phyloP scores from a whole-genome alignment of 495 filamentous ascomycete genomes.

The Alectoria sarmentosa region DNA sequence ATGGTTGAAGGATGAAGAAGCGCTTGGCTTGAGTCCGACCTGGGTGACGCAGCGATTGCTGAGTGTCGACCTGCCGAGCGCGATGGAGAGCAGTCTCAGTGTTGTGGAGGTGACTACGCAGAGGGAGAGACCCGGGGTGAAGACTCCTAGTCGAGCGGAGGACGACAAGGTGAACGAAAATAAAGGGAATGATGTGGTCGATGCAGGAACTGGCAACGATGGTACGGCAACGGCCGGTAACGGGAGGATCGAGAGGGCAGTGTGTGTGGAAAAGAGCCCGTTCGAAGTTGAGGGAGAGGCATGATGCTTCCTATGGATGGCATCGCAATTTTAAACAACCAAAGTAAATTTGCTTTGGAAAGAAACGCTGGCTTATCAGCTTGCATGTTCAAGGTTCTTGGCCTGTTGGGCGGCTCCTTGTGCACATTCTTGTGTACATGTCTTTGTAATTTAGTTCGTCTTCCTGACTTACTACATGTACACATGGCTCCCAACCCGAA shows the following conservation, averaged over 20 bases:
- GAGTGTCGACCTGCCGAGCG: constrained; percentile 42
- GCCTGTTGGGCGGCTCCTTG: background rate
- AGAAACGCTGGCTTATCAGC: background rate
- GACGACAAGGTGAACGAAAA: constrained; percentile 13
- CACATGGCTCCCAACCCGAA: background rate
- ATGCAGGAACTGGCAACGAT: background rate
- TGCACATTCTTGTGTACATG: background rate
- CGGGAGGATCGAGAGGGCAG: background rate
- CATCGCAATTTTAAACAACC: too few species aligned
- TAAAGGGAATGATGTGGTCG: background rate
- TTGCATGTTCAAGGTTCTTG: background rate
- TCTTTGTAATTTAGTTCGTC: too few species aligned
- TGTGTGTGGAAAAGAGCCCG: constrained; percentile 21
- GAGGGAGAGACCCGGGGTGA: constrained; percentile 76
- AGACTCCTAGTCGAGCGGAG: constrained; percentile 60
- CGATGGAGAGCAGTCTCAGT: constrained; percentile 49
- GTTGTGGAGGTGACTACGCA: constrained; percentile 72
- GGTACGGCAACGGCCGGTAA: background rate
- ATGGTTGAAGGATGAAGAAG: constrained; percentile 58
- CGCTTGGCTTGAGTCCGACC: constrained; percentile 35
- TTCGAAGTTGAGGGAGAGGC: constrained; percentile 28
- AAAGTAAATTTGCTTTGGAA: background rate
- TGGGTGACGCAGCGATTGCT: constrained; percentile 28
- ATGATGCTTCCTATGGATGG: constrained; percentile 3
- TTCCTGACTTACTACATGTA: background rate